Evolutionary conservation across 1,284 basidiomycete genomes (phyloP), one percentile per base, ranked within the genome.

Genomic region (Apiotrichum veenhuisii): DNA sequence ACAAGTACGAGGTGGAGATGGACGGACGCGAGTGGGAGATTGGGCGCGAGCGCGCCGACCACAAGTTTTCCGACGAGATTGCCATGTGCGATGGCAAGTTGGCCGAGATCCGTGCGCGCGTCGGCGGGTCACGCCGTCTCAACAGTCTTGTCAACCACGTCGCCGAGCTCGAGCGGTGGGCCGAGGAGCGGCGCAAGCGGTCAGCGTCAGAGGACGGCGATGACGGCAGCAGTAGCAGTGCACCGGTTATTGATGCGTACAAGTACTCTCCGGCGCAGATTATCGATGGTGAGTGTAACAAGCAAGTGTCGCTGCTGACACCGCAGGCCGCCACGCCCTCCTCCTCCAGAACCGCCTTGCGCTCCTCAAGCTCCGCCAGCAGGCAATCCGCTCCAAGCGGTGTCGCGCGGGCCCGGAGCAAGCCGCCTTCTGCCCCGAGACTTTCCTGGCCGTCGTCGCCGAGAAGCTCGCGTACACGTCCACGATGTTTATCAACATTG

Each of bases 401-500:
- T 99, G 96, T 77, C 85, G 86, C 57, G 79, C 81, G 0, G 94
- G 95, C 0, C 91, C 93, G 1, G 86, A 90, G 46, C 89, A 84
- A 62, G 88, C 94, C 54, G 82, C 87, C 3, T 84, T 98, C 70
- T 99, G 96, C 75, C 96, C 96, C 0, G 96, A 99, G 74, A 88
- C 90, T 0, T 98, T 98, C 83, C 81, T 99, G 59, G 88, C 93
- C 66, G 91, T 96, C 30, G 92, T 99, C 12, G 91, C 95, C 2
- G 92, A 98, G 76, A 98, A 98, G 78, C 82, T 99, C 36, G 92
- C 95, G 0, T 89, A 94, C 72, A 98, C 94, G 0, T 89, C 91
- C 0, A 87, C 94, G 2, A 93, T 98, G 89, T 98, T 98, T 78
- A 95, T 99, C 82, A 97, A 91, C 78, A 94, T 97, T 58, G 95